These are phyloP conservation scores for Cenococcum geophilum DNA, from an alignment of 495 filamentous ascomycete genomes.

Conservation along the genomic window DNA sequence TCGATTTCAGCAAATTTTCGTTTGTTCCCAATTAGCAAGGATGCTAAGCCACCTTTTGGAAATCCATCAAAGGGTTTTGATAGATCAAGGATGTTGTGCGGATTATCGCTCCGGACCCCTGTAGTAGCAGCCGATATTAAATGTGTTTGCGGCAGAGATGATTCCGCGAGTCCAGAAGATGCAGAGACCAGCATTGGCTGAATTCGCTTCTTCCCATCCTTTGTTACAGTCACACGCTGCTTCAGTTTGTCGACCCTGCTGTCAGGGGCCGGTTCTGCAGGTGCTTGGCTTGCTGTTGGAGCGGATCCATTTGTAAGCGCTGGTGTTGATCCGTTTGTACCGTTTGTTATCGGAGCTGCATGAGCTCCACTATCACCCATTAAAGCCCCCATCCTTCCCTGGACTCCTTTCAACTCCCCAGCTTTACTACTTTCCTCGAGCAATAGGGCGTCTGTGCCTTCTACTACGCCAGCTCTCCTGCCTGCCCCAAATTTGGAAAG, in stretches of 20 bases:
- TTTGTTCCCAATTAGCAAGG: constrained; percentile 88
- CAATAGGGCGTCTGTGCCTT: constrained; percentile 78
- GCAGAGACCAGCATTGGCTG: constrained; percentile 86
- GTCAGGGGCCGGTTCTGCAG: constrained; percentile 48
- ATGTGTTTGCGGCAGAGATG: constrained; percentile 79
- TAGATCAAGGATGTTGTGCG: constrained; percentile 80
- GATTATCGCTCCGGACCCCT: constrained; percentile 57
- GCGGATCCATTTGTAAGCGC: constrained; percentile 29
- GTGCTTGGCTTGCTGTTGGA: constrained; percentile 16
- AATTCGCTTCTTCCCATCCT: constrained; percentile 95
- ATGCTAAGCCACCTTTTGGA: constrained; percentile 78
- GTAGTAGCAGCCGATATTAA: constrained; percentile 64
- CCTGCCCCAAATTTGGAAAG: constrained; percentile 88
- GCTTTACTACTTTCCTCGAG: constrained; percentile 89
- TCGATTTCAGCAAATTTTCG: constrained; percentile 65
- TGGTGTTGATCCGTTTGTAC: constrained; percentile 21
- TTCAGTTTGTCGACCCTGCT: constrained; percentile 74
- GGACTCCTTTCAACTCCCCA: constrained; percentile 77
- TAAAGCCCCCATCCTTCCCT: constrained; percentile 92
- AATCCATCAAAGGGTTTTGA: constrained; percentile 92
- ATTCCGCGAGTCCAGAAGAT: constrained; percentile 69
- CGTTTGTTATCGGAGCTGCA: constrained; percentile 32
- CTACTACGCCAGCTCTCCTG: constrained; percentile 77
- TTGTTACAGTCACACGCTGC: constrained; percentile 84
- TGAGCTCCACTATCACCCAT: constrained; percentile 66